Conservation (phyloP, 2,329 filamentous ascomycete genomes). For the Helicocarpus griseus region DNA sequence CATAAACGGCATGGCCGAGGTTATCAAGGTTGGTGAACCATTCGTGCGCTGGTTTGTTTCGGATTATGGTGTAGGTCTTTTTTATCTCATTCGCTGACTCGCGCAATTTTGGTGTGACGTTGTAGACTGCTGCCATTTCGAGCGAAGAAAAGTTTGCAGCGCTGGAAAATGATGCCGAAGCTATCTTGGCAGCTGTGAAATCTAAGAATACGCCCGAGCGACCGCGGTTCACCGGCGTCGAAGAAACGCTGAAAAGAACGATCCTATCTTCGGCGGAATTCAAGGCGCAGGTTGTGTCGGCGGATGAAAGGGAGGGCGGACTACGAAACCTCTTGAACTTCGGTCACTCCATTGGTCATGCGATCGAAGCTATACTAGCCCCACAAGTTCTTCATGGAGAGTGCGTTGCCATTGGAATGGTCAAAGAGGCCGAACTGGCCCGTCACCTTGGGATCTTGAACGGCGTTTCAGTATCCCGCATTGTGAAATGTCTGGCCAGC, state of each 20-base stretch:
- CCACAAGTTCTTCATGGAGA: conserved; percentile 94
- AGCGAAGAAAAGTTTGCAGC: conserved; percentile 76
- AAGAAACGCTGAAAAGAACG: conserved; percentile 61
- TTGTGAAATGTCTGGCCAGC: conserved; percentile 88
- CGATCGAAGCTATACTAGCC: conserved; percentile 88
- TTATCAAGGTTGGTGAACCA: conserved; percentile 56
- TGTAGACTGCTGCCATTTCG: conserved; percentile 87
- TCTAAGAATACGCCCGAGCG: conserved; percentile 46
- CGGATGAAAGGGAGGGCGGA: conserved; percentile 88
- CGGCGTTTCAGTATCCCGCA: conserved; percentile 75
- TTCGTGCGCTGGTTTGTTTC: not conserved
- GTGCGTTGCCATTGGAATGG: conserved; percentile 94
- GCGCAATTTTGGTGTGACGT: conserved; percentile 3
- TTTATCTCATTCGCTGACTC: not conserved
- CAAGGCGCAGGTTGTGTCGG: conserved; percentile 89
- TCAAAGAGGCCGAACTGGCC: conserved; percentile 90
- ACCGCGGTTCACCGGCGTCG: conserved; percentile 60
- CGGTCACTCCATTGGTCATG: conserved; percentile 95
- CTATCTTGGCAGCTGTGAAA: conserved; percentile 64
- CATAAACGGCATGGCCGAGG: conserved; percentile 98
- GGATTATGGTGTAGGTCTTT: not conserved
- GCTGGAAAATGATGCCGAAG: conserved; percentile 70
- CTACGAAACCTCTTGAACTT: conserved; percentile 93
- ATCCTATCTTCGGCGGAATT: conserved; percentile 85
- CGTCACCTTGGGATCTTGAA: conserved; percentile 78